Percentiles rank a stretch among this genome's conserved stretches.
These are phyloP conservation scores for Furcasterigmium sp. DNA, from an alignment of 2,329 filamentous ascomycete species.

Conservation along the genomic window DNA sequence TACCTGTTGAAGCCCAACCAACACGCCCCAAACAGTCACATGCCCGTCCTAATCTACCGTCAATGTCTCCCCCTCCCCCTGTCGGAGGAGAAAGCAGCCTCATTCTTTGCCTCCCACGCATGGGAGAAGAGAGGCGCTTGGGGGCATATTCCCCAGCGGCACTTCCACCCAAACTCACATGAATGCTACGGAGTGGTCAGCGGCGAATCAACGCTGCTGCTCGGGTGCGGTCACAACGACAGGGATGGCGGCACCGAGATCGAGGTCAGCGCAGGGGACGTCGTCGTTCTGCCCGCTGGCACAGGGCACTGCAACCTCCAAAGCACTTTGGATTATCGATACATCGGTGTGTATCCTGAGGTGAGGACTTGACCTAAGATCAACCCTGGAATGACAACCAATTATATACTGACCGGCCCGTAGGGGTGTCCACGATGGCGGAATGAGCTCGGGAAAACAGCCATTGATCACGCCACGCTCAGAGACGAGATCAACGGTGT, in stretches of 20 bases:
- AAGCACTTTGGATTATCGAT: conserved; percentile 13
- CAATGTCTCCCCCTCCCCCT: conserved; percentile 10
- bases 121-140: conserved; percentile 15
- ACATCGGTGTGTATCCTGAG: conserved; percentile 14
- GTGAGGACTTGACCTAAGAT: background rate
- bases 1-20: conserved; percentile 12
- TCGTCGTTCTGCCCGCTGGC: conserved; percentile 13
- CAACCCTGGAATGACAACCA: too few relatives aligned
- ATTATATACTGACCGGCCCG: too few relatives aligned
- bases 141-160: conserved; percentile 14
- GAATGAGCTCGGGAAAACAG: conserved; percentile 12
- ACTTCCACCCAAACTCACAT: conserved; percentile 15
- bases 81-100: conserved; percentile 9
- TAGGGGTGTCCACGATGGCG: conserved; percentile 13
- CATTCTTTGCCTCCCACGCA: conserved; percentile 10
- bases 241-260: conserved; percentile 9
- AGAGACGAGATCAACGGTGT: conserved; percentile 8
- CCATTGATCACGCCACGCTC: conserved; percentile 4
- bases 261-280: conserved; percentile 11
- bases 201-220: conserved; percentile 11
- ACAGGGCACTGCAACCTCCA: conserved; percentile 12
- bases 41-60: conserved; percentile 14
- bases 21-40: conserved; percentile 13
- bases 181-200: conserved; percentile 15
- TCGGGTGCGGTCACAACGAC: conserved; percentile 4